These are phyloP conservation scores for Goffeauzyma gilvescens DNA, from an alignment of 768 basidiomycete genomes.

Conservation along the genomic window DNA sequence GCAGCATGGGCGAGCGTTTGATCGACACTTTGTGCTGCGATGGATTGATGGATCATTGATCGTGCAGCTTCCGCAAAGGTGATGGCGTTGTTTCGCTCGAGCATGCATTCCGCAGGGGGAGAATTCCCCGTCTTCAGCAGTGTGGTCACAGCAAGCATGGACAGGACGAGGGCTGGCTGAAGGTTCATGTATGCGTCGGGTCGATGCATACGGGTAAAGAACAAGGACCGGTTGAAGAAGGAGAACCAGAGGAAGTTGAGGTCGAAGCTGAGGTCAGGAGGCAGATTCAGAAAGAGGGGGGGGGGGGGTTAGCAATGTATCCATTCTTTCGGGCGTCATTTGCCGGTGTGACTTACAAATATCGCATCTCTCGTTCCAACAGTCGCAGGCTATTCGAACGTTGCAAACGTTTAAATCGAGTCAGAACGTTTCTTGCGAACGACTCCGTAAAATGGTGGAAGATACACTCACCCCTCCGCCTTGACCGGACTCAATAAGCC, in stretches of 20 bases:
- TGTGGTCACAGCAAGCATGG: slow-evolving; percentile 7
- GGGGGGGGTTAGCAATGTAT: no score
- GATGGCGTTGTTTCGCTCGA: slow-evolving; percentile 4
- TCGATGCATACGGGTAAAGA: slow-evolving; percentile 8
- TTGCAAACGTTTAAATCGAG: no score
- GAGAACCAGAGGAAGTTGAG: slow-evolving; percentile 9
- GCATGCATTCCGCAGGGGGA: no score
- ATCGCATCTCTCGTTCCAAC: not conserved
- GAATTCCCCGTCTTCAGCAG: slow-evolving; percentile 4
- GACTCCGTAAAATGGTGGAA: no score
- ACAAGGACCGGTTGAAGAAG: slow-evolving; percentile 8
- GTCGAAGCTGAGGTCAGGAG: no score
- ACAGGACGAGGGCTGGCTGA: slow-evolving; percentile 8
- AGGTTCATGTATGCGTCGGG: slow-evolving; percentile 5
- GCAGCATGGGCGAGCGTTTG: slow-evolving; percentile 10
- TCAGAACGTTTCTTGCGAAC: no score
- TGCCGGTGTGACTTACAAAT: not conserved
- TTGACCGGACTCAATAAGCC: slow-evolving; percentile 8
- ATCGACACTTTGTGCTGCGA: slow-evolving; percentile 10
- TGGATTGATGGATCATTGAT: slow-evolving; percentile 12
- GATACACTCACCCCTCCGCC: slow-evolving; percentile 1
- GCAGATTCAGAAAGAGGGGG: no score
- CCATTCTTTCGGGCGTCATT: no score
- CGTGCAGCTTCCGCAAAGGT: slow-evolving; percentile 8
- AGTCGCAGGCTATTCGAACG: no score